Percentiles rank a stretch among this genome's conserved stretches.
Conservation (phyloP, 23 red algal genomes). For the Gracilaria gracilis region DNA sequence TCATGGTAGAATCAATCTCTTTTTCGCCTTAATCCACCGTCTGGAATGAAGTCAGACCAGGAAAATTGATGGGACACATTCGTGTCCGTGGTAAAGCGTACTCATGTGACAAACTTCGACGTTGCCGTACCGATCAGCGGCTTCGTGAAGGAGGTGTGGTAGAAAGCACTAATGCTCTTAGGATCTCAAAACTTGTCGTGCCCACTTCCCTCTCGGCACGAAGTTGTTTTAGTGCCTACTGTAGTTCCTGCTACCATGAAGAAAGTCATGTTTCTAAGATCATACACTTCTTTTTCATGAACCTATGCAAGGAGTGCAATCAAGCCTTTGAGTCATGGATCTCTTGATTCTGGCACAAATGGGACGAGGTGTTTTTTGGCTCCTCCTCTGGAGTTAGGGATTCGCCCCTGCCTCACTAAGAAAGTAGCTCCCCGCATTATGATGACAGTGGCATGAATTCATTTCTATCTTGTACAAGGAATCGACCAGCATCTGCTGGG, state of each 20-base stretch:
- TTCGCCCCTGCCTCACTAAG: too few relatives aligned
- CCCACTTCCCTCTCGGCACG: not conserved
- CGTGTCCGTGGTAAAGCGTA: not conserved
- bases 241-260: not conserved
- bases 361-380: not conserved
- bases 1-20: not conserved
- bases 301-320: too few relatives aligned
- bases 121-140: not conserved
- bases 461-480: too few relatives aligned
- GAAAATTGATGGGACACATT: conserved; percentile 1
- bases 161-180: not conserved
- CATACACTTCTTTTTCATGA: not conserved
- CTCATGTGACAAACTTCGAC: not conserved
- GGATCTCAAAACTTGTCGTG: not conserved
- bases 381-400: not conserved
- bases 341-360: not conserved
- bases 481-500: too few relatives aligned
- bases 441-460: too few relatives aligned
- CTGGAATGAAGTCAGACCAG: not conserved
- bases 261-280: not conserved
- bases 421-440: too few relatives aligned
- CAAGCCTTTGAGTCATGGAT: not conserved
- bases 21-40: not conserved
- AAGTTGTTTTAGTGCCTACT: not conserved
- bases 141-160: conserved; percentile 14